Evolutionary conservation across 768 basidiomycete species (phyloP).

Genomic region (Gloeostereum incarnatum): DNA sequence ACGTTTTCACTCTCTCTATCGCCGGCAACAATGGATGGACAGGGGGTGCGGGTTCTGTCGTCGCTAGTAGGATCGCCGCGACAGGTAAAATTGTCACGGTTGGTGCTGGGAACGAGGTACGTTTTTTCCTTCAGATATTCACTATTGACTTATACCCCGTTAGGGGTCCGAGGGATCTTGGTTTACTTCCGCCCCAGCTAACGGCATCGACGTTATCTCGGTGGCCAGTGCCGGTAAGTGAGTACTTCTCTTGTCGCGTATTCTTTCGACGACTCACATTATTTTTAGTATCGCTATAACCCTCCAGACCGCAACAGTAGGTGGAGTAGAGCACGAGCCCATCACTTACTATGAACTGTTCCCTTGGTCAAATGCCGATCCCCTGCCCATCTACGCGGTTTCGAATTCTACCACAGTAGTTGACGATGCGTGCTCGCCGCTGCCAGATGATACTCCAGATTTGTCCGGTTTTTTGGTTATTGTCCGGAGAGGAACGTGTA

Average conservation of each 20-base stretch:
- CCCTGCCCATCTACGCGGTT: slow-evolving; percentile 48
- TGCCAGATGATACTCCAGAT: slow-evolving; percentile 49
- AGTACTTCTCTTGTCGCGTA: slow-evolving; percentile 4
- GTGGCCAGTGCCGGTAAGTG: slow-evolving; percentile 48
- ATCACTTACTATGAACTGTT: slow-evolving; percentile 46
- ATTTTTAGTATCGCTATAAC: slow-evolving; percentile 42
- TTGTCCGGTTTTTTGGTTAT: slow-evolving; percentile 38
- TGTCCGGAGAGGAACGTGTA: slow-evolving; percentile 1
- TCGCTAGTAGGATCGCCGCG: slow-evolving; percentile 47
- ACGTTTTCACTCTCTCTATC: slow-evolving; percentile 66
- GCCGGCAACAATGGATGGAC: too few species aligned
- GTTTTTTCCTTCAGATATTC: too few species aligned
- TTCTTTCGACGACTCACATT: not conserved
- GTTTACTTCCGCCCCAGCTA: slow-evolving; percentile 45
- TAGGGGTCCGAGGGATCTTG: too few species aligned
- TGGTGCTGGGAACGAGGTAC: slow-evolving; percentile 46
- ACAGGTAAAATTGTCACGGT: slow-evolving; percentile 55
- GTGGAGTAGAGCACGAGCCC: slow-evolving; percentile 34
- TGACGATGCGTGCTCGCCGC: slow-evolving; percentile 50
- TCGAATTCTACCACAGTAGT: slow-evolving; percentile 42
- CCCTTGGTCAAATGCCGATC: slow-evolving; percentile 34
- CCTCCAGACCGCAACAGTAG: slow-evolving; percentile 44
- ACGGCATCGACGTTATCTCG: slow-evolving; percentile 46
- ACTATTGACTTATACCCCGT: too few species aligned
- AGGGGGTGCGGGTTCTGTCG: too few species aligned